These are phyloP conservation scores for Neofusicoccum laricinum DNA, from an alignment of 2,329 filamentous ascomycete genomes.

Conservation along the genomic window DNA sequence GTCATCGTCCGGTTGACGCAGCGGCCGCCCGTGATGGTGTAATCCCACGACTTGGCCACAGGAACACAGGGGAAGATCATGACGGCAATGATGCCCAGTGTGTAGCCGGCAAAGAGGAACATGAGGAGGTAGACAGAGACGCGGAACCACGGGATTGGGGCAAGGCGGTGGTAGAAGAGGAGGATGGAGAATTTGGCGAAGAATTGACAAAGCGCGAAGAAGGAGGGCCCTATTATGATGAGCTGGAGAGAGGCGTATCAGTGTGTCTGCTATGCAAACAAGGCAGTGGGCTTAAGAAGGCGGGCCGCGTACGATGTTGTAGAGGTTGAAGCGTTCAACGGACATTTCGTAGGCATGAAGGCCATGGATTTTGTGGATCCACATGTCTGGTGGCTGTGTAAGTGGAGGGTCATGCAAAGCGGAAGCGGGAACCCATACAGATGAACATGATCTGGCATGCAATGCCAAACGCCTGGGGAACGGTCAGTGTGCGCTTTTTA, in stretches of 20 bases:
- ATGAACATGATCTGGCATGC: not conserved
- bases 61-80: slow-evolving; percentile 25
- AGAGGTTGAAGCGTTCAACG: slow-evolving; percentile 19
- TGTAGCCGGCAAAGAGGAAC: slow-evolving; percentile 21
- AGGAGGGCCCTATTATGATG: slow-evolving; percentile 17
- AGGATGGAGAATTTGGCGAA: slow-evolving; percentile 21
- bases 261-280: too few species aligned
- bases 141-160: slow-evolving; percentile 21
- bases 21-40: slow-evolving; percentile 16
- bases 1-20: slow-evolving; percentile 24
- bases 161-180: slow-evolving; percentile 21
- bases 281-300: too few species aligned
- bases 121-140: slow-evolving; percentile 9
- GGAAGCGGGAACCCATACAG: not conserved
- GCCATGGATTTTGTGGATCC: slow-evolving; percentile 17
- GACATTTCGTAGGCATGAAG: slow-evolving; percentile 24
- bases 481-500: not conserved
- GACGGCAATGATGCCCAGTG: slow-evolving; percentile 22
- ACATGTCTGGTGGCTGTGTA: not conserved
- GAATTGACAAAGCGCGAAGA: slow-evolving; percentile 19
- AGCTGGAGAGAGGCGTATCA: not conserved
- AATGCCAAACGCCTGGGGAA: not conserved
- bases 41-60: slow-evolving; percentile 24
- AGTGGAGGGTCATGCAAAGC: not conserved
- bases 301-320: not conserved